A percentile compares a stretch with the other conserved stretches of the same genome.
Conservation (phyloP, 2,329 filamentous ascomycete species). For the Fusarium graminum region DNA sequence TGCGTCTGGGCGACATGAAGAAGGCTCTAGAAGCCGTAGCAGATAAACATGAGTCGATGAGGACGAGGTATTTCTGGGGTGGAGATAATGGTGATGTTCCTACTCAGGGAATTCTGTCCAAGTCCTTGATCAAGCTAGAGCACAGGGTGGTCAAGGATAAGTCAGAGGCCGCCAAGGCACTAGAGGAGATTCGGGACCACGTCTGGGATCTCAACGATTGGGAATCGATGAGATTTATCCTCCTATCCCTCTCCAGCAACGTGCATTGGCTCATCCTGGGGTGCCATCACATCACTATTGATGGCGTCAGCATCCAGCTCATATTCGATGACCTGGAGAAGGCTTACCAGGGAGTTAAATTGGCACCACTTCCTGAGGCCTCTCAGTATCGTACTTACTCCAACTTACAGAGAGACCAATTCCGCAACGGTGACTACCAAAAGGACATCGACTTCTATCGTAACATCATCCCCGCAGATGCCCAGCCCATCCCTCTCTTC, state of each 20-base stretch:
- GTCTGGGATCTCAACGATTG: not conserved
- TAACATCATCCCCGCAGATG: not conserved
- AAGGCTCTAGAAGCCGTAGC: not conserved
- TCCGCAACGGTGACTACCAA: not conserved
- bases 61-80: conserved; percentile 3
- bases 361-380: not conserved
- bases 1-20: not conserved
- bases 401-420: not conserved
- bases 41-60: not conserved
- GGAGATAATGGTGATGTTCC: not conserved
- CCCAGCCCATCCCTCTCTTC: not conserved
- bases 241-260: conserved; percentile 1
- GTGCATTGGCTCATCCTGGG: conserved; percentile 9
- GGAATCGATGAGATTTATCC: not conserved
- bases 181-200: not conserved
- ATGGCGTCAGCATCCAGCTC: conserved; percentile 13
- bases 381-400: conserved; percentile 4
- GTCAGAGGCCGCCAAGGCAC: not conserved
- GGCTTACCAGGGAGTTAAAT: not conserved
- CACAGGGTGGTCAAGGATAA: not conserved
- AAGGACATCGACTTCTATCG: conserved; percentile 3
- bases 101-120: not conserved
- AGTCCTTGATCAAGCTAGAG: not conserved
- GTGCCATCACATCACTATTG: conserved; percentile 16
- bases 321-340: conserved; percentile 8